Evolutionary conservation across 345 rosid genomes (phyloP), one percentile per base, ranked within the genome.

Genomic region (Melastoma malabathricum): DNA sequence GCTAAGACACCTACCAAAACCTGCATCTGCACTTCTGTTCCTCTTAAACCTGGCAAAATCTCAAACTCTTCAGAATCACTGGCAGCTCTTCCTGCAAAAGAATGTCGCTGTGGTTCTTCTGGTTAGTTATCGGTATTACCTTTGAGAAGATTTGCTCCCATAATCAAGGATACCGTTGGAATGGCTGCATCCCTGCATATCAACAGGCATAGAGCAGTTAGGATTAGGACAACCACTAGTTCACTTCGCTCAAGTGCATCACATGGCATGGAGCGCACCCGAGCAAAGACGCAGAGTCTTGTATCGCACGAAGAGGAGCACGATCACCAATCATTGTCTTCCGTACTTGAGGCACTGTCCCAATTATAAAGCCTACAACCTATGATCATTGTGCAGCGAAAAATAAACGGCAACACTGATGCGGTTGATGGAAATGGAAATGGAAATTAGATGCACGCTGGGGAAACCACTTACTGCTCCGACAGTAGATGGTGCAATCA

Each of bases 101-200:
- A 27, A 27, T 27, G 31, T n/a, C n/a, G n/a, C n/a, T n/a, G n/a
- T n/a, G 31, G 31, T 27, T 27, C 4, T 27, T 6, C 6, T 27
- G 6, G 31, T 6, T 3, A 27, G 31, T 27, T 27, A 27, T 27
- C 6, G 3, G 31, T 27, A 27, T 44, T 62, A 62, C 65, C 65
- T 48, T 8, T 48, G 43, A 62, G 65, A 59, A 77, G 83, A 55
- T 77, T 77, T 41, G 64, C 77, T 56, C 83, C 83, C n/a, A 68
- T 54, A 10, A 77, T 49, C 18, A 77, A 31, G 31, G 73, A 61
- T 38, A 71, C 55, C 0, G 63, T 57, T 15, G 79, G 79, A 55
- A 77, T 74, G 29, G 79, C 59, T 50, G 79, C 73, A 15, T 57
- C 73, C 51, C 79, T 68, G 64, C 18, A 43, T 13, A 43, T 20